Base-by-base conservation (phyloP, 2,329 filamentous ascomycete species). In the Nemania serpens region DNA sequence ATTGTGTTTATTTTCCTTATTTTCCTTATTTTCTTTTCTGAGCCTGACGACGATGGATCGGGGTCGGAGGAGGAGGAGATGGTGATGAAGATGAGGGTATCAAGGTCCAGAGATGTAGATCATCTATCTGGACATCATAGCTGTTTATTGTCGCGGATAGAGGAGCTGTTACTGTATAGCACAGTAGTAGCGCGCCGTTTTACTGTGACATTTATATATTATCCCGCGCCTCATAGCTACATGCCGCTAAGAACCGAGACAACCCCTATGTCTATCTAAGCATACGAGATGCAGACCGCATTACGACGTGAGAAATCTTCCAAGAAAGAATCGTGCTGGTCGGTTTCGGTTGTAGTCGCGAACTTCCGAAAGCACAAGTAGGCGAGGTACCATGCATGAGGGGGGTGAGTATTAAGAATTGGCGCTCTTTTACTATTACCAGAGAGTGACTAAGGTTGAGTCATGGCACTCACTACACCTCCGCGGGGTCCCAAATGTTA, bases 131-230 rank as follows among this genome's bases (percentile, higher is more conserved):
- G 52, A 39, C 52, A 55, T 55, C 42, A 46, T 46, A 18, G 29
- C 42, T 13, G 52, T 55, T 55, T 55, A 55, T 54, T 54, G 37
- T 54, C 51, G n/a, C n/a, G n/a, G n/a, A n/a, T n/a, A n/a, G n/a
- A n/a, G n/a, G n/a, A n/a, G n/a, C n/a, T n/a, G n/a, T n/a, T n/a
- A n/a, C n/a, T n/a, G n/a, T n/a, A n/a, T n/a, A n/a, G n/a, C n/a
- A n/a, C n/a, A n/a, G n/a, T n/a, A n/a, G n/a, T n/a, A n/a, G n/a
- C n/a, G n/a, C n/a, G n/a, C n/a, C n/a, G n/a, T n/a, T n/a, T n/a
- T n/a, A n/a, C n/a, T n/a, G n/a, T n/a, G n/a, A n/a, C n/a, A n/a
- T n/a, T n/a, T n/a, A n/a, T n/a, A n/a, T n/a, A n/a, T n/a, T n/a
- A n/a, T n/a, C n/a, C n/a, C n/a, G n/a, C n/a, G n/a, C n/a, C n/a